Percentiles rank a stretch among this genome's conserved stretches.
These are phyloP conservation scores for Excoecaria cochinchinensis DNA, from an alignment of 345 rosid species.

Conservation along the genomic window DNA sequence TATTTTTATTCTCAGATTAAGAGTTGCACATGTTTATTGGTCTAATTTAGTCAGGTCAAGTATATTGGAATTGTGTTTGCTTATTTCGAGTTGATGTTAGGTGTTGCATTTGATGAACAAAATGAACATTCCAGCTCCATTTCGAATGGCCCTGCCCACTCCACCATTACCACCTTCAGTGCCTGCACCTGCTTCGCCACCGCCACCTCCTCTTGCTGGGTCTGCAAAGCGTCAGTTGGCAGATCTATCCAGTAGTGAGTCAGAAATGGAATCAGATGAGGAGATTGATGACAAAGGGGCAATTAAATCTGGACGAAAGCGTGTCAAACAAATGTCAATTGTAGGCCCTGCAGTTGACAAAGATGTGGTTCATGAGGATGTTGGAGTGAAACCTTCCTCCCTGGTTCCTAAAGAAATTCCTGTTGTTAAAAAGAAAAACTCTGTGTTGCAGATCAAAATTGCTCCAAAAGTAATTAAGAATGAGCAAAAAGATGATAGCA, in stretches of 20 bases:
- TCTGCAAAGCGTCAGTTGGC: constrained; percentile 37
- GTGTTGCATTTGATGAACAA: constrained; percentile 98
- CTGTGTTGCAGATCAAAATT: constrained; percentile 76
- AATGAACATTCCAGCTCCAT: constrained; percentile 98
- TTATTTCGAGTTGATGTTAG: constrained; percentile 32
- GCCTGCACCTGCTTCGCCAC: constrained; percentile 47
- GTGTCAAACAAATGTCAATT: constrained; percentile 56
- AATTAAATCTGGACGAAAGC: constrained; percentile 54
- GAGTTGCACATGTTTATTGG: neutral
- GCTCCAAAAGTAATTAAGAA: constrained; percentile 52
- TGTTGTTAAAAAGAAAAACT: constrained; percentile 71
- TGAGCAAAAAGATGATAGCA: constrained; percentile 48
- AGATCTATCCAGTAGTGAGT: constrained; percentile 72
- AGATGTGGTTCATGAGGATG: constrained; percentile 71
- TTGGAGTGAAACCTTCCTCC: constrained; percentile 77
- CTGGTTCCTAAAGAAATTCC: constrained; percentile 90
- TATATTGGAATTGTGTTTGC: constrained; percentile 1
- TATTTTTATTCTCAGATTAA: neutral
- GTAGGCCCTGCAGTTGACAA: constrained; percentile 82
- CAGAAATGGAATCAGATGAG: constrained; percentile 92
- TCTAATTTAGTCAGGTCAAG: constrained; percentile 4
- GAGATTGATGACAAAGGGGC: constrained; percentile 35
- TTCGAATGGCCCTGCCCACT: constrained; percentile 87
- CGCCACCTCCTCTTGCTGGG: constrained; percentile 37
- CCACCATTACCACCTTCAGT: constrained; percentile 77